phyloP scores from a whole-genome alignment of 441 rosid genomes.

The Arabidopsis hybrid region DNA sequence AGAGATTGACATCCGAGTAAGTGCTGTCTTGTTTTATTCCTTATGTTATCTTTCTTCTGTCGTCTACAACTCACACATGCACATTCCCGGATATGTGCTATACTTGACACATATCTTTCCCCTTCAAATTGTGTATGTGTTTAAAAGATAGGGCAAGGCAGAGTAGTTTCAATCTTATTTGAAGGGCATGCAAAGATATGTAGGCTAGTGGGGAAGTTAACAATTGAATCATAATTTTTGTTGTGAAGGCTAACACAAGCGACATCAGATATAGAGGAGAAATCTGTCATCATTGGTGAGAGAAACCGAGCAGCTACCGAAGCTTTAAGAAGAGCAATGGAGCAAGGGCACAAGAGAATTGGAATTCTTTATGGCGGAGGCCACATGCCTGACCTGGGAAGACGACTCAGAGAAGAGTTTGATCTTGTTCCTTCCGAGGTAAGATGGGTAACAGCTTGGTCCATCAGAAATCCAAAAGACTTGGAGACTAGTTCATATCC shows the following conservation, averaged over 20 bases:
- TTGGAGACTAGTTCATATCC: constrained; percentile 60
- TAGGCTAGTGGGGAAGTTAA: constrained; percentile 9
- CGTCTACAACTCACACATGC: not conserved
- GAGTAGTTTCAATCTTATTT: not conserved
- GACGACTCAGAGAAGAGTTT: constrained; percentile 78
- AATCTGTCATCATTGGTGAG: constrained; percentile 89
- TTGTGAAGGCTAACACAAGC: constrained; percentile 73
- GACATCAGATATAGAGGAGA: constrained; percentile 75
- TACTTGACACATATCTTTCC: constrained; percentile 5
- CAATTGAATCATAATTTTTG: not conserved
- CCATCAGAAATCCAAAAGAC: constrained; percentile 62
- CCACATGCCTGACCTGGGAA: constrained; percentile 96
- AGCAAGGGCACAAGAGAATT: constrained; percentile 73
- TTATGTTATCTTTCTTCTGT: not conserved
- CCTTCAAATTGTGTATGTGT: not conserved
- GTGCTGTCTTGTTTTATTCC: constrained; percentile 34
- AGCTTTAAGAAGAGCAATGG: constrained; percentile 68
- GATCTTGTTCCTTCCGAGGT: constrained; percentile 70
- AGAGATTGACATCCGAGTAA: constrained; percentile 87
- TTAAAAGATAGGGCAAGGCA: not conserved
- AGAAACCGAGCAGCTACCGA: constrained; percentile 80
- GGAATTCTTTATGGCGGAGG: constrained; percentile 93
- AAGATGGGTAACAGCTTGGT: constrained; percentile 95
- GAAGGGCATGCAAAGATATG: not conserved
- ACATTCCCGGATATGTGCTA: not conserved